Base-by-base conservation (phyloP, 345 rosid genomes). In the Anastatica hierochuntica region DNA sequence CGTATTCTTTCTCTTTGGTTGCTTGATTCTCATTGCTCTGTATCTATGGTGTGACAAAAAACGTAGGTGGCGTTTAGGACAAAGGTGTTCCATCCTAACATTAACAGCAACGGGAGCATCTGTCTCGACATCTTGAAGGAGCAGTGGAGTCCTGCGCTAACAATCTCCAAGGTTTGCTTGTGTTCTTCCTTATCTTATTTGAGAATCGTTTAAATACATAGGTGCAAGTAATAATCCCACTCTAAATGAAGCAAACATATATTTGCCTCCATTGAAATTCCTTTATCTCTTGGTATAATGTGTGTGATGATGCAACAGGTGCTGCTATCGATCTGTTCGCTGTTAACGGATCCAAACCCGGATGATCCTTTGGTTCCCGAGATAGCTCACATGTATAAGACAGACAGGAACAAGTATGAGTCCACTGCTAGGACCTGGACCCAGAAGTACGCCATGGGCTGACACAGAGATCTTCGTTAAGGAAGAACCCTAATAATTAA, bases 371-470 rank as follows among this genome's bases (percentile, higher is more conserved):
- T 90, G 83, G 98, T 86, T 31, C 98, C 98, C 0, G 98, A 90
- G 72, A 86, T 90, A 8, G 96, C 98, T 60, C 96, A 90, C 63
- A 82, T 90, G 96, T 90, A 90, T 77, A 90, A 86, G 87, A 82
- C 94, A 4, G 96, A 90, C 84, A 69, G 77, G 77, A 80, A 45
- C 74, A 86, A 90, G 82, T 90, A 90, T 2, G 98, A 90, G 80
- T 83, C 92, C 2, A 86, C 90, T 10, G 96, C 96, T 15, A 79
- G 98, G 78, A 90, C 88, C 85, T 90, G 97, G 97, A 86, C 97
- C 66, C 96, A 90, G 75, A 86, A 90, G 78, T 90, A 90, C 49
- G 98, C 92, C 49, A 90, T 90, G 98, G 98, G 98, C 75, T 86
- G 46, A 64, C 58, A 18, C 37, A 40, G 9, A 10, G 19, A 20